Conservation (phyloP, 306 rosid genomes). For the Acmispon strigosus region DNA sequence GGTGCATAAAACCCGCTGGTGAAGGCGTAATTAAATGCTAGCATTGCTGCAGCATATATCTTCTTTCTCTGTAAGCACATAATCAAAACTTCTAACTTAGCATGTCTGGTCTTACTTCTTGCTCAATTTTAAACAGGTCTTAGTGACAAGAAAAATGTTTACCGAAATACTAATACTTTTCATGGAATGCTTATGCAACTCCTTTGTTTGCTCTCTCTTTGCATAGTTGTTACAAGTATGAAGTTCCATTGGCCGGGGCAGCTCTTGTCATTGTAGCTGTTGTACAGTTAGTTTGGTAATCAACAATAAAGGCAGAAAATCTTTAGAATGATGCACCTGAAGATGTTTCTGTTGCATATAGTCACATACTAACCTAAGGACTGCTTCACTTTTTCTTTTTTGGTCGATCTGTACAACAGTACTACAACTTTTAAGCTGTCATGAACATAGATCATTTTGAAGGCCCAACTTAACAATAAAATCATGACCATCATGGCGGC, state of each 20-base stretch:
- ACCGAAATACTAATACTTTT: not conserved
- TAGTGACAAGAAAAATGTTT: not conserved
- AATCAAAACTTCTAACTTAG: not conserved
- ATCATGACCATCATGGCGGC: not conserved
- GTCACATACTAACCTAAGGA: not conserved
- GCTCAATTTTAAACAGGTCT: not conserved
- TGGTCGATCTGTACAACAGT: not conserved
- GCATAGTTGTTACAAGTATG: constrained; percentile 37
- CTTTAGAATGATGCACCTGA: constrained; percentile 15
- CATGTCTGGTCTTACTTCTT: not conserved
- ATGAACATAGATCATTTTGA: not conserved
- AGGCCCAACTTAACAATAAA: not conserved
- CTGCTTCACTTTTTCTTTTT: not conserved
- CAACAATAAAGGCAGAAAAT: constrained; percentile 22
- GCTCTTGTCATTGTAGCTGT: constrained; percentile 55
- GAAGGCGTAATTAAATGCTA: constrained; percentile 53
- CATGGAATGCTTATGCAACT: not conserved
- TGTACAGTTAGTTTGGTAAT: constrained; percentile 48
- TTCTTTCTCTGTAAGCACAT: constrained; percentile 51
- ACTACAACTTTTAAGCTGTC: too few relatives aligned
- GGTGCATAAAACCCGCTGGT: constrained; percentile 60
- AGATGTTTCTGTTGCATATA: not conserved
- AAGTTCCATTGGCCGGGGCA: constrained; percentile 50
- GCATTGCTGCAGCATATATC: constrained; percentile 35
- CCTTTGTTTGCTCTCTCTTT: not conserved